Conservation (phyloP, 176 grass and related monocot genomes). For the Metroxylon sagu region DNA sequence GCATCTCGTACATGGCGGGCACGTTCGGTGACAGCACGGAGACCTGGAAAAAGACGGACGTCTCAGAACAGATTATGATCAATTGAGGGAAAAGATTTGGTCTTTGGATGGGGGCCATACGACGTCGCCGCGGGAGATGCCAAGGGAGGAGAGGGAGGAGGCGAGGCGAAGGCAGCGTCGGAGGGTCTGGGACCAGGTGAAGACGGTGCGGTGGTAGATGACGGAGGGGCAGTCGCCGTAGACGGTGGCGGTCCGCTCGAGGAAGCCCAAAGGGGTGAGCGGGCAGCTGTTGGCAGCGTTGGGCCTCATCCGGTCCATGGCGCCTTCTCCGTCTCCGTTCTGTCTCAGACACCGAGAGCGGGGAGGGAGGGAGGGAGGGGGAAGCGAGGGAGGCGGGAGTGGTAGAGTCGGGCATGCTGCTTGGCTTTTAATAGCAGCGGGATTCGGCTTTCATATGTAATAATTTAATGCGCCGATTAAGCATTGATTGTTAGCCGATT, state of each 20-base stretch:
- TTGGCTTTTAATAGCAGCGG: too few relatives aligned
- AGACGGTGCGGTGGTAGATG: conserved; percentile 53
- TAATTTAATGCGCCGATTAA: too few relatives aligned
- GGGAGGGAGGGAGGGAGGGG: too few relatives aligned
- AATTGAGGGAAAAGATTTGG: not conserved
- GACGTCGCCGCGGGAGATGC: conserved; percentile 55
- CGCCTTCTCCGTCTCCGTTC: too few relatives aligned
- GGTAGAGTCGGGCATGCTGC: too few relatives aligned
- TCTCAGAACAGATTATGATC: too few relatives aligned
- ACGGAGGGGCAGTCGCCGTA: conserved; percentile 57
- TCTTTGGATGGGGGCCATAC: conserved; percentile 14
- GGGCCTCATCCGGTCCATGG: conserved; percentile 33
- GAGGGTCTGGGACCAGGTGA: conserved; percentile 62
- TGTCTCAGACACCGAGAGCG: too few relatives aligned
- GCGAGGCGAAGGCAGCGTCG: conserved; percentile 72
- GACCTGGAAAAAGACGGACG: conserved; percentile 28
- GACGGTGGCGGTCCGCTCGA: conserved; percentile 50
- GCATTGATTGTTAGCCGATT: too few relatives aligned
- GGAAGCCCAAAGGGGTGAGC: conserved; percentile 56
- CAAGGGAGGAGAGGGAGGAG: conserved; percentile 65
- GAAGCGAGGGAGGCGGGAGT: too few relatives aligned
- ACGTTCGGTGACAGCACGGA: conserved; percentile 70
- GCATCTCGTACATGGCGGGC: conserved; percentile 91
- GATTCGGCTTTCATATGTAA: too few relatives aligned
- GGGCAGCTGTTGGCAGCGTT: conserved; percentile 58